Conservation (phyloP, 169 alveolate species). For the Eimeria mitis region DNA sequence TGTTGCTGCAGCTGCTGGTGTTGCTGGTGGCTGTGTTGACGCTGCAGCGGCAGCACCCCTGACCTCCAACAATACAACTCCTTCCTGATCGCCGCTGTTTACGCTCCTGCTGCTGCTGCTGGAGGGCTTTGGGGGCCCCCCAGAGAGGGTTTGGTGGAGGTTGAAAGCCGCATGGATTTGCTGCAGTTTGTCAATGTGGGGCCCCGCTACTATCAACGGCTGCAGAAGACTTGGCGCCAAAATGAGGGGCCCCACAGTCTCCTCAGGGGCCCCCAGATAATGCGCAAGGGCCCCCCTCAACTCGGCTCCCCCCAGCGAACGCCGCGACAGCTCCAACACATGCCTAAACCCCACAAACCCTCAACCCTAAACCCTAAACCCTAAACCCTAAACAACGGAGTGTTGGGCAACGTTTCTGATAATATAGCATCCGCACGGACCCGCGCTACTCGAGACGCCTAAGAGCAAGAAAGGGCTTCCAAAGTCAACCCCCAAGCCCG, state of each 20-base stretch:
- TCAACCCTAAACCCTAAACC: not conserved
- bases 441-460: not conserved
- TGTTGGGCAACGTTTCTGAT: not conserved
- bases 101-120: constrained; percentile 28
- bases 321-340: constrained; percentile 53
- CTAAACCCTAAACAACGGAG: not conserved
- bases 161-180: constrained; percentile 81
- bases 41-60: not conserved
- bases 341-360: constrained; percentile 19
- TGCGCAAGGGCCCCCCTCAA: not conserved
- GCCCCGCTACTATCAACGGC: constrained; percentile 11
- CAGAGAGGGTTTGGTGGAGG: constrained; percentile 27
- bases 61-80: not conserved
- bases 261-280: constrained; percentile 14
- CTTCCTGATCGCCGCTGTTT: not conserved
- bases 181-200: constrained; percentile 82
- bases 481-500: not conserved
- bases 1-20: not conserved
- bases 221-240: not conserved
- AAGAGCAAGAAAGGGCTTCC: not conserved
- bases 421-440: not conserved
- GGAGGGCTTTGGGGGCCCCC: not conserved
- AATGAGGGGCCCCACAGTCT: constrained; percentile 3
- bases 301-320: constrained; percentile 19
- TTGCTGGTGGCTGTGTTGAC: not conserved